Evolutionary conservation across 164 flowering plant genomes (phyloP).

Genomic region (Saururus chinensis): DNA sequence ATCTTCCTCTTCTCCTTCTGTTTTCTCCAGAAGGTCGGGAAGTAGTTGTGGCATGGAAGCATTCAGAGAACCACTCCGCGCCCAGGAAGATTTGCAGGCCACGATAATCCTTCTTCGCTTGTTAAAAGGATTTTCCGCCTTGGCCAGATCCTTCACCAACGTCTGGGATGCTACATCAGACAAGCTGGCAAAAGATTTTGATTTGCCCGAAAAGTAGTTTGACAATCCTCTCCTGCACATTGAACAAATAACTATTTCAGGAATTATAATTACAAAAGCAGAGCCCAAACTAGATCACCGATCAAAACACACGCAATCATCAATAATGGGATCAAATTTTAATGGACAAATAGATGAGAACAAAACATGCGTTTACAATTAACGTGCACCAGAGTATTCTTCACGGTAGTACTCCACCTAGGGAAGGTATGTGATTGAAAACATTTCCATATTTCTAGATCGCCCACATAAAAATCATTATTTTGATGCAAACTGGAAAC

Average conservation of each 20-base stretch:
- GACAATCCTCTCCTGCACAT: slow-evolving; percentile 54
- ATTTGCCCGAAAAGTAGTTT: slow-evolving; percentile 42
- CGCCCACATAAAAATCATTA: neutral
- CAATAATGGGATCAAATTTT: neutral
- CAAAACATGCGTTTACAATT: too few relatives aligned
- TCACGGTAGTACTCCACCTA: too few relatives aligned
- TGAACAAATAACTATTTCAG: too few relatives aligned
- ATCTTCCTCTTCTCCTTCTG: slow-evolving; percentile 5
- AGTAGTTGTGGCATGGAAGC: slow-evolving; percentile 32
- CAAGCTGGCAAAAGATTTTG: slow-evolving; percentile 50
- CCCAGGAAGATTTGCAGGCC: slow-evolving; percentile 20
- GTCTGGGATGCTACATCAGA: slow-evolving; percentile 21
- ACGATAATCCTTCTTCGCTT: slow-evolving; percentile 42
- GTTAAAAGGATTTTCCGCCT: slow-evolving; percentile 53
- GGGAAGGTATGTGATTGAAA: too few relatives aligned
- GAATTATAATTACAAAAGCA: too few relatives aligned
- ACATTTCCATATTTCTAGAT: neutral
- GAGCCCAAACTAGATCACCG: too few relatives aligned
- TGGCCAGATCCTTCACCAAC: slow-evolving; percentile 29
- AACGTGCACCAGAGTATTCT: too few relatives aligned
- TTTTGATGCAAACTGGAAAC: too few relatives aligned
- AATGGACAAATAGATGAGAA: too few relatives aligned
- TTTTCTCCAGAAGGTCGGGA: neutral
- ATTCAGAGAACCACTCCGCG: slow-evolving; percentile 16
- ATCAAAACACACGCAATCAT: neutral